A percentile compares a stretch with the other conserved stretches of the same genome.
phyloP scores from a whole-genome alignment of 2,329 filamentous ascomycete genomes.

The Venturia carpophila region DNA sequence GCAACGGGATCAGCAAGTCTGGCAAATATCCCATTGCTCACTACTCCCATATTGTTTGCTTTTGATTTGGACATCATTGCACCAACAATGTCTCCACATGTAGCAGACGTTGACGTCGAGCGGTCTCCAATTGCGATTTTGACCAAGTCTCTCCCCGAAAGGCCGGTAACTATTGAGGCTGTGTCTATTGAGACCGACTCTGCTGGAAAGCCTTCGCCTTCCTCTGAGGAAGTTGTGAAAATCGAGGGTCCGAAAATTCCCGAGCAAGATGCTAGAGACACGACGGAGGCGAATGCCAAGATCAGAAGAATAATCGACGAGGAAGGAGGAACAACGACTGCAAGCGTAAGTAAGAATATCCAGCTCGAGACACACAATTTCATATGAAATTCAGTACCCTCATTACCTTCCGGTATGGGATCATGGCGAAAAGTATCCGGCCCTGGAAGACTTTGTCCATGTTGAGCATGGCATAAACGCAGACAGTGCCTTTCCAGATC shows the following conservation, averaged over 20 bases:
- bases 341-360: not conserved
- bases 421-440: constrained; percentile 54
- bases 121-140: not conserved
- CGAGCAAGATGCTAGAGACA: not conserved
- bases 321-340: constrained; percentile 13
- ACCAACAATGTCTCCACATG: not conserved
- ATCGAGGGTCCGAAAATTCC: not conserved
- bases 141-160: not conserved
- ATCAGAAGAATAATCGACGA: constrained; percentile 14
- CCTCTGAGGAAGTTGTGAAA: not conserved
- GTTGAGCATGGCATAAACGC: constrained; percentile 70
- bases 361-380: not conserved
- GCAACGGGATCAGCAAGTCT: not conserved
- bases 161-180: not conserved
- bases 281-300: not conserved
- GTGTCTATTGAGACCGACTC: not conserved
- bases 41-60: not conserved
- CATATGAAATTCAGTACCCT: constrained; percentile 47
- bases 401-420: constrained; percentile 69
- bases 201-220: not conserved
- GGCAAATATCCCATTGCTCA: not conserved
- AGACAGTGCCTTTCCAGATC: constrained; percentile 59
- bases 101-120: not conserved
- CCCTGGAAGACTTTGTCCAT: constrained; percentile 62
- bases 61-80: not conserved